Base-by-base conservation (phyloP, 2,329 filamentous ascomycete genomes). In the Paraconiothyrium brasiliense region DNA sequence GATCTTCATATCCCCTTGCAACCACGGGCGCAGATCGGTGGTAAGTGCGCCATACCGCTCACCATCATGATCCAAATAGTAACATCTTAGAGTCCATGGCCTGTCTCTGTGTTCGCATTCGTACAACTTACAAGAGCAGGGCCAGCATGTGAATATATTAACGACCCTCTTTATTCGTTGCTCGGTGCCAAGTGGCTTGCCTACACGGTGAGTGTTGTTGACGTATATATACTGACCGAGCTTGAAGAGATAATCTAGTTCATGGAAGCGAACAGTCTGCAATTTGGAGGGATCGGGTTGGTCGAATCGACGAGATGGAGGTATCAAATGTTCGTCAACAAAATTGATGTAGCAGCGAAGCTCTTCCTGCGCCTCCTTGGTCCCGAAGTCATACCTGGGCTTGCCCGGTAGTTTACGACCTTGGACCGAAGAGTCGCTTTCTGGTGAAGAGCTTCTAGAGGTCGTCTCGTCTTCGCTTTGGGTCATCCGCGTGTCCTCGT, bases 171-270 rank as follows among this genome's bases (percentile, higher is more conserved):
- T 22, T 47, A 47, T 27, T 13, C 44, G 22, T 20, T 47, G 44
- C 2, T 47, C 44, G 4, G 44, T 47, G 16, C 10, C 39, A 11
- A 24, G 7, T 6, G 44, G 20, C 20, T 47, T 47, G 8, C 11
- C 11, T 8, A 11, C 4, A 14, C n/a, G 10, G 22, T 8, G 7
- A 5, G 44, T 1, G 27, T 14, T 47, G 22, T 47, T 5, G 20
- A 24, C 7, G 24, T 47, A 47, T 9, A 47, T 27, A 27, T 47
- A 47, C 4, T 22, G 9, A 2, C 44, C 44, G 9, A 47, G 11
- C 20, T 47, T 47, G 44, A 47, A 47, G 8, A 47, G 44, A 14
- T 47, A 47, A 30, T 47, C 44, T 27, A 47, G 44, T 10, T 47
- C 44, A 20, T 27, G 24, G 10, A 16, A 27, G 7, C 20, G 44